Evolutionary conservation across 2,329 filamentous ascomycete species (phyloP).

Genomic region (Fusarium sp.): DNA sequence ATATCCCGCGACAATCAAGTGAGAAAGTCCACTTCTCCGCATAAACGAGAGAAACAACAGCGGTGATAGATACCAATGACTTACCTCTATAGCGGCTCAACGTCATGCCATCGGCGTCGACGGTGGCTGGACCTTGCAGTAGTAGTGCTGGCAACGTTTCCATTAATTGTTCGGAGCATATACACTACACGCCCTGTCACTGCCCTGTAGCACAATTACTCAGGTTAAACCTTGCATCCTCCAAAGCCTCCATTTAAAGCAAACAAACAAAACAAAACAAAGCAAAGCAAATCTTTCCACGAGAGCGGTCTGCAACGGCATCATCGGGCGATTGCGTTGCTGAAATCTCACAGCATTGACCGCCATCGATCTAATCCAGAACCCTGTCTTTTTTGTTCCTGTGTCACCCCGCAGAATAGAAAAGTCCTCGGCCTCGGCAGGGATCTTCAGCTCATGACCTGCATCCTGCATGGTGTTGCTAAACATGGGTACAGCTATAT

Average conservation of each 20-base stretch:
- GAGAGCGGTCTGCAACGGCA: slow-evolving; percentile 38
- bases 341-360: slow-evolving; percentile 36
- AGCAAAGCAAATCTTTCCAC: slow-evolving; percentile 1
- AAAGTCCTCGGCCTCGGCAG: slow-evolving; percentile 26
- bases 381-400: slow-evolving; percentile 8
- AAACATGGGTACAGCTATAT: slow-evolving; percentile 31
- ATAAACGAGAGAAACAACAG: slow-evolving; percentile 40
- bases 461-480: slow-evolving; percentile 39
- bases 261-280: not conserved
- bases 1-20: not conserved
- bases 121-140: slow-evolving; percentile 4
- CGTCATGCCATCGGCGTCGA: not conserved
- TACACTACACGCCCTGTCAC: slow-evolving; percentile 4
- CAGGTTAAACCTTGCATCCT: not conserved
- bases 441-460: slow-evolving; percentile 34
- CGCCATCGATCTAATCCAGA: slow-evolving; percentile 20
- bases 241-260: not conserved
- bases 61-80: not conserved
- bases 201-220: not conserved
- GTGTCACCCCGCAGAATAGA: slow-evolving; percentile 22
- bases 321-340: slow-evolving; percentile 25
- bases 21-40: slow-evolving; percentile 28
- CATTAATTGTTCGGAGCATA: slow-evolving; percentile 6
- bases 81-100: not conserved
- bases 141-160: slow-evolving; percentile 17